Evolutionary conservation across 805 yeast species (phyloP).

Genomic region (Wickerhamiella bombiphila): DNA sequence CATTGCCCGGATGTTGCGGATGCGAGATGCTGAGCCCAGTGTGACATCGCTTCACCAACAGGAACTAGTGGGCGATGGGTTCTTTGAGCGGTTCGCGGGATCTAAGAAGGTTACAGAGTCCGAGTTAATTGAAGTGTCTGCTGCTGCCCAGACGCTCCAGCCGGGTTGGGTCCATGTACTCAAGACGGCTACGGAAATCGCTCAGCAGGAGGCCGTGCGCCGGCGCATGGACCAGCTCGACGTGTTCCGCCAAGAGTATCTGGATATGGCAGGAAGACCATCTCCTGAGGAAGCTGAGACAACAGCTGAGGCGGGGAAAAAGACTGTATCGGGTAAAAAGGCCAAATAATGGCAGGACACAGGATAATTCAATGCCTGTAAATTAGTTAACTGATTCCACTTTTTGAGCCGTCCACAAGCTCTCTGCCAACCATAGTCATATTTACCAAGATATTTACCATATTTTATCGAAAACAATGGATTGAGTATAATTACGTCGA

Average conservation of each 20-base stretch:
- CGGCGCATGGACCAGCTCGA: slow-evolving; percentile 39
- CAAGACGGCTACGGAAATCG: slow-evolving; percentile 71
- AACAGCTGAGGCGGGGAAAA: background rate
- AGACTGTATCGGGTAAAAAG: background rate
- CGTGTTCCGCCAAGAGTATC: slow-evolving; percentile 14
- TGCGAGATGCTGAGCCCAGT: slow-evolving; percentile 63
- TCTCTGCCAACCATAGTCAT: no score
- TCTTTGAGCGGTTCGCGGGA: slow-evolving; percentile 63
- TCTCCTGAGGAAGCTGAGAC: background rate
- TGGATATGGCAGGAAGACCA: slow-evolving; percentile 7
- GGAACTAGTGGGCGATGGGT: slow-evolving; percentile 84
- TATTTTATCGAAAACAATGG: no score
- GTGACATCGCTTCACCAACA: slow-evolving; percentile 62
- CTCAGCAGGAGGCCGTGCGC: slow-evolving; percentile 81
- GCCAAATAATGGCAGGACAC: no score
- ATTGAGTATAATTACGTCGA: no score
- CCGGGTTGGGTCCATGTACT: slow-evolving; percentile 69
- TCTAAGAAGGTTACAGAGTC: slow-evolving; percentile 66
- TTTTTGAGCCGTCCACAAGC: no score
- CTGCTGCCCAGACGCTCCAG: slow-evolving; percentile 58
- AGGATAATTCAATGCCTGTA: no score
- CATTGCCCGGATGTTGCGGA: slow-evolving; percentile 63
- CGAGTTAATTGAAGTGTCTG: slow-evolving; percentile 62
- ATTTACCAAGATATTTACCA: no score
- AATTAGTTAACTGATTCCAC: no score